Evolutionary conservation across 1,139 yeast genomes (phyloP), one percentile per base, ranked within the genome.

Genomic region (Yamadazyma oceani): DNA sequence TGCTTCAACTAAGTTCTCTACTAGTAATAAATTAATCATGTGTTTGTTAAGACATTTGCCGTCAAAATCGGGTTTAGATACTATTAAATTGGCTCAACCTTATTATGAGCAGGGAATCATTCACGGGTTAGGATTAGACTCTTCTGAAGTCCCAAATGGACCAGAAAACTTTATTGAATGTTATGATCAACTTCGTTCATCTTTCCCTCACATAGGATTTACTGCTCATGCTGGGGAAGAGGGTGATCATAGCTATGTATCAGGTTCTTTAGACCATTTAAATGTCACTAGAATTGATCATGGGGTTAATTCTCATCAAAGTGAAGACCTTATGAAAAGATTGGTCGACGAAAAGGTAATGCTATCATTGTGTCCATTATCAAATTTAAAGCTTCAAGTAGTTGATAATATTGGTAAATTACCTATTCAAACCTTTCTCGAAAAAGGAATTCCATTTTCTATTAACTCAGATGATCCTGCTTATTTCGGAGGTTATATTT

Each of bases 151-250:
- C 43, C 87, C 86, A 17, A 80, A 81, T 60, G 90, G 89, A 13
- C 90, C 94, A 7, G 70, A 74, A 37, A 53, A 80, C 29, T 85
- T 85, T 53, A 61, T 61, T 13, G 85, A 81, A 32, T 80, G 88
- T 56, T 85, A 80, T 55, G 51, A 61, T 10, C 53, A 59, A 15
- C 70, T 84, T 8, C 66, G 66, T 36, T 60, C 64, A 16, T 51
- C 64, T 30, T 73, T 66, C 50, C 78, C 82, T 22, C 55, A 69
- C 34, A 71, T 80, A 40, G 74, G 78, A 30, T 67, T 82, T 38
- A 85, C 95, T 26, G 92, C 94, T 2, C 95, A 85, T 57, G 94
- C 92, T 3, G 95, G 95, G 49, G 95, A 85, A 61, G 94, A 85
- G 64, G 94, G 92, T 36, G 86, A 82, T 46, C 78, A 85, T 32